These are phyloP conservation scores for Rhizopogon sp. DNA, from an alignment of 768 basidiomycete genomes.

Conservation along the genomic window DNA sequence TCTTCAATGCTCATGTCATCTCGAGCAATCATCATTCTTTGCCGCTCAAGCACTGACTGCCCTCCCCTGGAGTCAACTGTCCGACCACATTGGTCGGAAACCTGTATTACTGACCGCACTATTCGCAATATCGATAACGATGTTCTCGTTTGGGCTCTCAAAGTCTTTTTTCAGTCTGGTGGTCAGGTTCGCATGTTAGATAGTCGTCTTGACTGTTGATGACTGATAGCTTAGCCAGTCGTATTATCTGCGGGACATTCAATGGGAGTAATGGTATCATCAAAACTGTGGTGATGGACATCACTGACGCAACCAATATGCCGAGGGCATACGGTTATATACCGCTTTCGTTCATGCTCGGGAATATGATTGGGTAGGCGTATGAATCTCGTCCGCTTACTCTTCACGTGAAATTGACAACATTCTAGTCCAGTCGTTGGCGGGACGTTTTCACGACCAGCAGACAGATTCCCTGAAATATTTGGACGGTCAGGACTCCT, in stretches of 20 bases:
- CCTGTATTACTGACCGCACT: constrained; percentile 48
- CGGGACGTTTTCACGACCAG: constrained; percentile 57
- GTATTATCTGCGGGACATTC: constrained; percentile 34
- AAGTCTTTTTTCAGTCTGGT: constrained; percentile 45
- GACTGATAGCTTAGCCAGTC: constrained; percentile 15
- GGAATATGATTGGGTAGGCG: constrained; percentile 33
- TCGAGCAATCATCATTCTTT: constrained; percentile 52
- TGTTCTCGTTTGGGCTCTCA: constrained; percentile 52
- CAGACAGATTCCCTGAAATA: constrained; percentile 55
- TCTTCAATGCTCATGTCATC: neutral
- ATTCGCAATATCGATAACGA: constrained; percentile 40
- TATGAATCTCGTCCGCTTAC: constrained; percentile 4
- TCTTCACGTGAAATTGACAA: neutral
- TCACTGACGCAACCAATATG: constrained; percentile 17
- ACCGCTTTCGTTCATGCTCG: constrained; percentile 39
- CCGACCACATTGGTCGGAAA: constrained; percentile 49
- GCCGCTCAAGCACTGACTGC: constrained; percentile 48
- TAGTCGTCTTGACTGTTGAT: neutral
- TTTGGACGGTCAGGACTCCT: constrained; percentile 58
- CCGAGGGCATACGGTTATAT: constrained; percentile 46
- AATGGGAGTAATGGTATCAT: constrained; percentile 45
- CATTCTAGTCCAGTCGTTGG: constrained; percentile 57
- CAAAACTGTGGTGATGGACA: constrained; percentile 36
- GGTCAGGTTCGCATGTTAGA: constrained; percentile 32
- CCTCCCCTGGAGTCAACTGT: constrained; percentile 53